Percentiles rank a stretch among this genome's conserved stretches.
These are phyloP conservation scores for Oxalis stricta DNA, from an alignment of 441 rosid species.

Conservation along the genomic window DNA sequence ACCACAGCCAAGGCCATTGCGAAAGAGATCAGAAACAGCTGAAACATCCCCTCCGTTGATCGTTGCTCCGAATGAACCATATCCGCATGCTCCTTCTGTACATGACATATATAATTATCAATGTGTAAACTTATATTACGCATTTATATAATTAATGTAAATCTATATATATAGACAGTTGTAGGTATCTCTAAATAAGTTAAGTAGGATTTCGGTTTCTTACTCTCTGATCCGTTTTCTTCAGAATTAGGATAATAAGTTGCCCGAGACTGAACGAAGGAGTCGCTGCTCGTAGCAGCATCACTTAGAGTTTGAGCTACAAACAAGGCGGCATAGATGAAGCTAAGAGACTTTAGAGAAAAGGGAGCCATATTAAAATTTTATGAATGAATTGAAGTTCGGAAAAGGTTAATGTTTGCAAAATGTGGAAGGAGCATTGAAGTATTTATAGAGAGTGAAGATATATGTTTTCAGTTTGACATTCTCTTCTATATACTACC, in stretches of 20 bases:
- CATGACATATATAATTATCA: too few species aligned
- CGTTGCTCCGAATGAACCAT: constrained; percentile 55
- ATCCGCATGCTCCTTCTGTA: constrained; percentile 52
- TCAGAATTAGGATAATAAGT: constrained; percentile 41
- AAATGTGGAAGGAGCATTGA: constrained; percentile 12
- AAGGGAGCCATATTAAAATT: constrained; percentile 25
- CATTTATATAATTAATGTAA: too few species aligned
- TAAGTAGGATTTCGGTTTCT: too few species aligned
- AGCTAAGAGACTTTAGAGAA: constrained; percentile 12
- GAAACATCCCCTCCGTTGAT: constrained; percentile 55
- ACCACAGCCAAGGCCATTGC: constrained; percentile 58
- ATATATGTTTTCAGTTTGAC: constrained; percentile 16
- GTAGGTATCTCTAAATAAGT: too few species aligned
- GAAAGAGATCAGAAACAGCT: constrained; percentile 48
- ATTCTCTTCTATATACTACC: constrained; percentile 2
- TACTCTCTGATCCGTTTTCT: constrained; percentile 44
- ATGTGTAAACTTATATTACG: too few species aligned
- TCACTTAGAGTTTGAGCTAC: constrained; percentile 15
- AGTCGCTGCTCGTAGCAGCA: constrained; percentile 35
- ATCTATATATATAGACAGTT: too few species aligned
- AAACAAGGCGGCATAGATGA: constrained; percentile 16
- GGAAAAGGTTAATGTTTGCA: too few species aligned
- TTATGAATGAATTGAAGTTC: too few species aligned
- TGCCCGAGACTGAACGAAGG: constrained; percentile 43
- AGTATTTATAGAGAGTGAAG: constrained; percentile 25